Base-by-base conservation (phyloP, 257 asterid species). In the Solanum raphanifolium region DNA sequence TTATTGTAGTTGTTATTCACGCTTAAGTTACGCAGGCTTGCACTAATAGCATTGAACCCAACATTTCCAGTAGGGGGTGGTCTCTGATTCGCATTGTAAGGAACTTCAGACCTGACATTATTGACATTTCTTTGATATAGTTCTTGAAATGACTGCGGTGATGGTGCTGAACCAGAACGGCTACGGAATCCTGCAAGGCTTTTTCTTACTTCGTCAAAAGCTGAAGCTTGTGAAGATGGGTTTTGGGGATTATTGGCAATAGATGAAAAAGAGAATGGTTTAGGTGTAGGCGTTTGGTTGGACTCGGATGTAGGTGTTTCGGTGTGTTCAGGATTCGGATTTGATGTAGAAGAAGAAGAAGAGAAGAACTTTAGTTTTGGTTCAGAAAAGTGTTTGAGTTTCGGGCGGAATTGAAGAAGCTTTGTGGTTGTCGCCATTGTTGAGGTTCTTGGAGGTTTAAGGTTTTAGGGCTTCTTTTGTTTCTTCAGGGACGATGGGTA, bases 81-180 rank as follows among this genome's bases (percentile, higher is more conserved):
- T 69, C 69, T 11, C 55, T 7, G 74, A 88, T 13, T 13, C 36
- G 75, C 73, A 20, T 58, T 58, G 66, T 58, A 20, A 25, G 31
- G 15, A 65, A 25, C 36, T 32, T 13, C 75, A 68, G 83, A 2
- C 52, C 58, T 41, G 43, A 25, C 20, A 36, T 41, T 18, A 58
- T 66, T 35, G 29, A 73, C 48, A 31, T 58, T 90, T 38, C 86
- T 87, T 74, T 90, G 83, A 87, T 86, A 94, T n/a, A 94, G 55
- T 27, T 89, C 91, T 29, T 60, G 86, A 39, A 94, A 20, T 35
- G 93, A 92, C 31, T 92, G 91, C 5, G 90, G 72, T 25, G 72
- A 65, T 65, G 72, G 32, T 25, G 15, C 32, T 25, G 72, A 65
- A 65, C 34, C 72, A 65, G 72, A 5, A 25, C 72, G 32, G 34